Conservation (phyloP, 2,329 filamentous ascomycete species). For the Apiospora marii region DNA sequence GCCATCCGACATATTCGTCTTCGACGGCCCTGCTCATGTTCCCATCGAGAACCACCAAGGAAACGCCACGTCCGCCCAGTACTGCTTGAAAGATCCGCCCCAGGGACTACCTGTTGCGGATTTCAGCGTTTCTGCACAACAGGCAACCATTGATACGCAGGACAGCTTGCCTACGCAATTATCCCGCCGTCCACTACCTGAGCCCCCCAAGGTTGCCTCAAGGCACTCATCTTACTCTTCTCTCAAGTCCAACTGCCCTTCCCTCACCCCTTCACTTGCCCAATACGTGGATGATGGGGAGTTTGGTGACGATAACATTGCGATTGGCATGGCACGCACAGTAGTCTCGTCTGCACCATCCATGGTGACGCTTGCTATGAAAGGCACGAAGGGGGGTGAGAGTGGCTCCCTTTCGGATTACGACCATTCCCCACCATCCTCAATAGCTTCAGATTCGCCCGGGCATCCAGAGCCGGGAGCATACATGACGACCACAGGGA, state of each 20-base stretch:
- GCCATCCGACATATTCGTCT: slow-evolving; percentile 29
- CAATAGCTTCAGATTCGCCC: slow-evolving; percentile 35
- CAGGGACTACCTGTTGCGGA: slow-evolving; percentile 27
- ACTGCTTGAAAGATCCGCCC: slow-evolving; percentile 32
- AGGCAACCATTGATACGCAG: slow-evolving; percentile 23
- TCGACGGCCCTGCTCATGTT: slow-evolving; percentile 24
- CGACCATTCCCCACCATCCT: slow-evolving; percentile 37
- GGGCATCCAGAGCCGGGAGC: slow-evolving; percentile 37
- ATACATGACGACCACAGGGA: slow-evolving; percentile 42
- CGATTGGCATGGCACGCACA: slow-evolving; percentile 38
- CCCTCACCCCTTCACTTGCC: slow-evolving; percentile 42
- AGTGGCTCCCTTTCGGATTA: slow-evolving; percentile 40
- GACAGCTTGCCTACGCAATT: slow-evolving; percentile 26
- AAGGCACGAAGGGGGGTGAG: slow-evolving; percentile 30
- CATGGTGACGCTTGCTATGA: slow-evolving; percentile 38
- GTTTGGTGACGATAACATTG: slow-evolving; percentile 42
- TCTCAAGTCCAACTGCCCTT: slow-evolving; percentile 41
- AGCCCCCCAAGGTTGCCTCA: slow-evolving; percentile 35
- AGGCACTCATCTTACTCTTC: slow-evolving; percentile 39
- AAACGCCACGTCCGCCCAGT: slow-evolving; percentile 18
- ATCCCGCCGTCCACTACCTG: slow-evolving; percentile 39
- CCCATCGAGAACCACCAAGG: background rate
- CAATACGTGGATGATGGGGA: slow-evolving; percentile 43
- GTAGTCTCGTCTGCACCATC: slow-evolving; percentile 39
- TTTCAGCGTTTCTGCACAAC: background rate